Conservation (phyloP, 768 basidiomycete genomes). For the Lactarius hatsudake region DNA sequence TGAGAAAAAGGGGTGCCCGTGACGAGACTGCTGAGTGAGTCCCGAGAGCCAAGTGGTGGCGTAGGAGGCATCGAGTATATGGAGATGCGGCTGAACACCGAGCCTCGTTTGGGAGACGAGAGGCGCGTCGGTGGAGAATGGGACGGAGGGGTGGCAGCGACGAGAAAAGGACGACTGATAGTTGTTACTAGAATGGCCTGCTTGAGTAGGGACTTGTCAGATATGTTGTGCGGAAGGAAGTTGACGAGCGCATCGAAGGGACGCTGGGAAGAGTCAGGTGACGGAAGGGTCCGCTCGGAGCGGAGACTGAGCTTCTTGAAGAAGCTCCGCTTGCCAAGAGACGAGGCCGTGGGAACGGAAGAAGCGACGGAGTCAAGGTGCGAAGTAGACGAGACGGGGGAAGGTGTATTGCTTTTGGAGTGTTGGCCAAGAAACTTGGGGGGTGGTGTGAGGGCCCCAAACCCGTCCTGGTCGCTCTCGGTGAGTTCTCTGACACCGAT, state of each 20-base stretch:
- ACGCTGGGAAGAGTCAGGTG: constrained; percentile 35
- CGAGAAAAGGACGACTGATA: constrained; percentile 38
- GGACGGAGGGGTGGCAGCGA: constrained; percentile 24
- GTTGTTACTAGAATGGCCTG: constrained; percentile 42
- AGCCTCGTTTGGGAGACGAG: constrained; percentile 9
- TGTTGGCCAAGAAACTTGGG: constrained; percentile 21
- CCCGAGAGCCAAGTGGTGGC: constrained; percentile 26
- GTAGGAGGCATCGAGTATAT: constrained; percentile 29
- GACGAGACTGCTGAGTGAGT: constrained; percentile 24
- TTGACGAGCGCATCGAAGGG: constrained; percentile 42
- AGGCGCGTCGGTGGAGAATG: constrained; percentile 11
- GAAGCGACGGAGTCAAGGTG: background rate
- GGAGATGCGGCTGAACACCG: constrained; percentile 17
- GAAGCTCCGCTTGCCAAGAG: constrained; percentile 2
- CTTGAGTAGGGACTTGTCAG: constrained; percentile 38
- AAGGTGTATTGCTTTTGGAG: constrained; percentile 11
- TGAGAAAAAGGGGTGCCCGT: constrained; percentile 1
- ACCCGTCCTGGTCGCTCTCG: constrained; percentile 30
- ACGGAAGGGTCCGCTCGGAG: constrained; percentile 25
- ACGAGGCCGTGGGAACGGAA: background rate
- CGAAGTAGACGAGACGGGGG: constrained; percentile 1
- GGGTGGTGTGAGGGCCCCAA: constrained; percentile 31
- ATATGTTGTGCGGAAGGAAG: constrained; percentile 34
- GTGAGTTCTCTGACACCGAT: constrained; percentile 32
- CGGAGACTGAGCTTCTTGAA: constrained; percentile 15